Base-by-base conservation (phyloP, 352 stramenopile genomes). In the Pythium graminicola region DNA sequence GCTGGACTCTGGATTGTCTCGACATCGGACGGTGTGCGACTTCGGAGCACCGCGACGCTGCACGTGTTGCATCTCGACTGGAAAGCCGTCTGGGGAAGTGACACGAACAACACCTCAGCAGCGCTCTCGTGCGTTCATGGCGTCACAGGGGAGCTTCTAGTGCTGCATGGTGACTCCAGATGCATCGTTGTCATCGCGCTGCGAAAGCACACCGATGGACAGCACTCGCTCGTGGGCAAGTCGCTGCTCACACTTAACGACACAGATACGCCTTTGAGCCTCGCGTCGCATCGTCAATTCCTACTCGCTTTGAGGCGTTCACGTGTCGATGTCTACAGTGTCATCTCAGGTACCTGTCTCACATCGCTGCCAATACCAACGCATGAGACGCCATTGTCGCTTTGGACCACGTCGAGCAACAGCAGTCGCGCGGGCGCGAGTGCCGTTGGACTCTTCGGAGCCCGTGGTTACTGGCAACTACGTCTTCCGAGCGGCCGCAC, bases 1-100 rank as follows among this genome's bases (percentile, higher is more conserved):
- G 64, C 79, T 17, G 84, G 84, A 14, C 65, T 94, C 16, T 94
- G 83, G 79, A 56, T 84, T 24, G 43, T 94, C 49, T 86, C 81
- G 0, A 59, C 54, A 16, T 49, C 59, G 2, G 31, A 67, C 36
- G 76, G 77, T 6, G 54, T 94, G 14, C 68, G 74, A 27, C 81
- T 89, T 27, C 72, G 80, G n/a, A 86, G 80, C 26, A 67, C 62
- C 5, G 60, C 45, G 49, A 75, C 69, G 4, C 60, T 89, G 6
- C 51, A 35, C 0, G 82, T 56, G 45, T 49, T 85, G 16, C 52
- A 53, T 5, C 52, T 81, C 6, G 41, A 31, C 24, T 91, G 80
- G 81, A 14, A 45, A 1, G 26, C 69, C 48, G 57, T 76, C 0
- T 31, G 53, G 4, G 32, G 33, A 6, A n/a, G 4, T 23, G 16